These are phyloP conservation scores for Backusella luteola DNA, from an alignment of 192 early-diverging fungal genomes.

Conservation along the genomic window DNA sequence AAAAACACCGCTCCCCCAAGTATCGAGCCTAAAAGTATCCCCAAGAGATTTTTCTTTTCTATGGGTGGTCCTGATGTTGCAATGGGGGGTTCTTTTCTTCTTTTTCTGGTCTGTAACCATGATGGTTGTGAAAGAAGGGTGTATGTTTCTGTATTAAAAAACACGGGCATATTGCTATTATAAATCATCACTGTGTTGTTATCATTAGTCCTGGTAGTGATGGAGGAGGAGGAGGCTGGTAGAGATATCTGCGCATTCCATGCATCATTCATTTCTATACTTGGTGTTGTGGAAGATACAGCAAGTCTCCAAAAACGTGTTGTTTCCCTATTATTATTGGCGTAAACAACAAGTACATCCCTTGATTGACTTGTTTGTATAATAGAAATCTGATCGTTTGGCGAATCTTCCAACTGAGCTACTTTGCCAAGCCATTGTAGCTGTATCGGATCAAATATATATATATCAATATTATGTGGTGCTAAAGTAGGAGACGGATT, in stretches of 20 bases:
- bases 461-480: neutral
- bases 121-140: neutral
- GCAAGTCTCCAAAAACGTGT: neutral
- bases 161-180: neutral
- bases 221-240: neutral
- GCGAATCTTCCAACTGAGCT: neutral
- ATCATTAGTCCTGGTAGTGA: neutral
- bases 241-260: neutral
- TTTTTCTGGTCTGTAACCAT: neutral
- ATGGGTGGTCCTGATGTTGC: neutral
- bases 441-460: neutral
- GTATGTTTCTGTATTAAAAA: neutral
- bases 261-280: neutral
- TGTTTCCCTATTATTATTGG: neutral
- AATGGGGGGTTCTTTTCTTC: neutral
- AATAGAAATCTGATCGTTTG: neutral
- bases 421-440: neutral
- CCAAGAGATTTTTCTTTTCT: neutral
- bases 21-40: conserved; percentile 4
- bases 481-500: neutral
- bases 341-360: neutral
- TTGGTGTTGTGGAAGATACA: neutral
- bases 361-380: neutral
- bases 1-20: neutral
- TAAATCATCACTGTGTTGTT: neutral